Evolutionary conservation across 192 early-diverging fungal genomes (phyloP), one percentile per base, ranked within the genome.

Genomic region (Mortierella claussenii): DNA sequence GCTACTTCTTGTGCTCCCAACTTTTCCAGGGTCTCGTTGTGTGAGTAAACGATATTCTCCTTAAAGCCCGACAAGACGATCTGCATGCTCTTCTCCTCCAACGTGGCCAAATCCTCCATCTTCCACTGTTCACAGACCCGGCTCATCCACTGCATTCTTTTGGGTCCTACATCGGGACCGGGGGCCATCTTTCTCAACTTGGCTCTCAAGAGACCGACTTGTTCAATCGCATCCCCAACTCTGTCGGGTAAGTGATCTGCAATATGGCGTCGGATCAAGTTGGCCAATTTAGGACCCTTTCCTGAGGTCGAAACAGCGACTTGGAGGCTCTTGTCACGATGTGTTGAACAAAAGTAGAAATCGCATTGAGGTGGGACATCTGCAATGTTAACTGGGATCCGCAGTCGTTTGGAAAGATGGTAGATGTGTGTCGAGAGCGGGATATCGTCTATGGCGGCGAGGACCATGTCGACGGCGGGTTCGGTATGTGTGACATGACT

Each of bases 381-480:
- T 0, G 96, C 95, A 21, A 93, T 94, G 67, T 98, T 96, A 26
- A 96, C 94, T 4, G 94, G 95, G 30, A 95, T 95, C n/a, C 91
- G 82, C 31, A 75, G 83, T 37, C 57, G 47, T 36, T 86, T 79
- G 71, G 90, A 91, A 15, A 89, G 65, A 20, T 75, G 40, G 34
- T 88, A 91, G 50, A 96, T 94, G 18, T 88, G 79, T 9, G 83
- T 68, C 7, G 89, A 91, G 68, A 90, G 91, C 6, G 84, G 83
- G 58, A 85, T 89, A 79, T 93, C 90, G 52, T 91, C 85, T 37
- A 98, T 85, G 9, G 92, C 90, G 0, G 92, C 88, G 32, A 92
- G 71, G 17, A 93, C 92, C 83, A 89, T 86, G 40, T 85, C 85
- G 13, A 81, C 60, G 12, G 54, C 57, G 33, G 81, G 85, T 44